phyloP scores from a whole-genome alignment of 345 rosid species.

The Aquilaria yunnanensis region DNA sequence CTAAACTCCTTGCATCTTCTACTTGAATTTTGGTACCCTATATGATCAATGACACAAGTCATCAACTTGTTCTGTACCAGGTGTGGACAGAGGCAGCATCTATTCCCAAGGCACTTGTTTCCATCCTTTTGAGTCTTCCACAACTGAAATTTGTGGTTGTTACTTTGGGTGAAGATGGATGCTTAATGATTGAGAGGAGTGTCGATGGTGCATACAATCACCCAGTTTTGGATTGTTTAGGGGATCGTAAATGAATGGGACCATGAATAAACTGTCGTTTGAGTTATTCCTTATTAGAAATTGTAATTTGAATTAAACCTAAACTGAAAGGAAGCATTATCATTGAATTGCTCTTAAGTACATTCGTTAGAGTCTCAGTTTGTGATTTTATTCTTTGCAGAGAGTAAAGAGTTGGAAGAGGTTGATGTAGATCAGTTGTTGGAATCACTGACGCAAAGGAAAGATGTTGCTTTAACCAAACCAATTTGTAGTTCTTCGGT shows the following conservation, averaged over 20 bases:
- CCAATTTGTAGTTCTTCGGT: slow-evolving; percentile 62
- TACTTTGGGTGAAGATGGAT: slow-evolving; percentile 75
- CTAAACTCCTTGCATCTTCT: too few relatives aligned
- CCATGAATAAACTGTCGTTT: too few relatives aligned
- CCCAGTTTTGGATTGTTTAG: background rate
- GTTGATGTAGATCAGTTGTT: slow-evolving; percentile 48
- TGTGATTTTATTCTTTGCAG: slow-evolving; percentile 6
- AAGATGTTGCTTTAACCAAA: slow-evolving; percentile 28
- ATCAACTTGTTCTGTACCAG: slow-evolving; percentile 29
- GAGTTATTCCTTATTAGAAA: too few relatives aligned
- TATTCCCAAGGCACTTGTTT: slow-evolving; percentile 40
- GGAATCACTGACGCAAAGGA: slow-evolving; percentile 35
- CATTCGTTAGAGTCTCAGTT: too few relatives aligned
- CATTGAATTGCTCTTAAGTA: background rate
- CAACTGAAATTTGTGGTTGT: slow-evolving; percentile 61
- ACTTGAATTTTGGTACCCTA: slow-evolving; percentile 1
- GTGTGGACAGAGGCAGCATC: slow-evolving; percentile 74
- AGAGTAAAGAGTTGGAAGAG: slow-evolving; percentile 36
- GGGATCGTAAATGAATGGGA: slow-evolving; percentile 1
- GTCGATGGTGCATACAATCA: slow-evolving; percentile 32
- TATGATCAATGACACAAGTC: background rate
- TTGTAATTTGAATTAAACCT: too few relatives aligned
- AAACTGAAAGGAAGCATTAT: background rate
- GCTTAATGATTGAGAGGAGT: slow-evolving; percentile 68
- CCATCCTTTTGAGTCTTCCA: slow-evolving; percentile 60